phyloP scores from a whole-genome alignment of 2,329 filamentous ascomycete genomes.

The Diatrype stigma region DNA sequence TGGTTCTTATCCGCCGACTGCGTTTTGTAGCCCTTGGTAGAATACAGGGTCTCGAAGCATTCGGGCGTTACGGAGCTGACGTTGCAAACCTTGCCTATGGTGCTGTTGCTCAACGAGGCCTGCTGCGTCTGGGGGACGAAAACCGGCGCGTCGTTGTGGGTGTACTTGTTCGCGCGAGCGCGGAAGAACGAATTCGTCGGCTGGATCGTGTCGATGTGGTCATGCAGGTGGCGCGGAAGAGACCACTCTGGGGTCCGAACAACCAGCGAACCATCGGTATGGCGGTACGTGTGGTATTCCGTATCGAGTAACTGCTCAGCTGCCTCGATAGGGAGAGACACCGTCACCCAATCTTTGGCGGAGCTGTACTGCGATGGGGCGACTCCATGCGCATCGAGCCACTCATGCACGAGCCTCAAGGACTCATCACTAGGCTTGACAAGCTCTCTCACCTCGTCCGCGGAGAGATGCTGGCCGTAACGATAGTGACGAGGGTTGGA shows the following conservation, averaged over 20 bases:
- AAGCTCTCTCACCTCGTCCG: conserved; percentile 48
- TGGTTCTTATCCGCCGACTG: conserved; percentile 36
- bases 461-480: conserved; percentile 51
- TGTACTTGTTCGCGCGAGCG: conserved; percentile 24
- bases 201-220: conserved; percentile 56
- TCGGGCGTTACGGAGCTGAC: conserved; percentile 46
- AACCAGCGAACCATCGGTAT: conserved; percentile 47
- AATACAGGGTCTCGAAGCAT: conserved; percentile 51
- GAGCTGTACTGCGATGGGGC: conserved; percentile 40
- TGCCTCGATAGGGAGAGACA: conserved; percentile 45
- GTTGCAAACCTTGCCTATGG: conserved; percentile 38
- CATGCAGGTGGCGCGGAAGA: conserved; percentile 52
- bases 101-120: conserved; percentile 23
- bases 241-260: conserved; percentile 54
- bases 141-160: conserved; percentile 27
- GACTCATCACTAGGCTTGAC: conserved; percentile 50
- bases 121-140: conserved; percentile 27
- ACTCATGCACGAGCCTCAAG: conserved; percentile 47
- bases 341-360: conserved; percentile 54
- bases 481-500: conserved; percentile 49
- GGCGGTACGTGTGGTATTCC: conserved; percentile 48
- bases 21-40: conserved; percentile 48
- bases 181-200: conserved; percentile 58
- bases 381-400: conserved; percentile 51
- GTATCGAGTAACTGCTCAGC: conserved; percentile 51